These are phyloP conservation scores for Calendula officinalis DNA, from an alignment of 129 eudicot species.

Conservation along the genomic window DNA sequence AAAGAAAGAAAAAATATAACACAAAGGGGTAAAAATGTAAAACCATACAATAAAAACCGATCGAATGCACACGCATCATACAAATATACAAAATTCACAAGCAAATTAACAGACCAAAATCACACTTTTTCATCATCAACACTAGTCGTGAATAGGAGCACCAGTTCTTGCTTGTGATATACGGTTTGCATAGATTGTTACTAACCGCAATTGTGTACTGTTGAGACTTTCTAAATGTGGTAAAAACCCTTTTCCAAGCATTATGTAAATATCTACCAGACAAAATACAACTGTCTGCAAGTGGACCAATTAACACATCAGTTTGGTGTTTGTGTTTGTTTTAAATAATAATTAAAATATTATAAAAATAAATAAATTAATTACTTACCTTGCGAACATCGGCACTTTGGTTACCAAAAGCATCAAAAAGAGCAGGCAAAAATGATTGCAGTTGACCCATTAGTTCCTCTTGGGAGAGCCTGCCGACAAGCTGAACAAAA, in stretches of 20 bases:
- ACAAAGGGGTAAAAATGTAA: slow-evolving; percentile 27
- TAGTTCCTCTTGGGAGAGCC: slow-evolving; percentile 85
- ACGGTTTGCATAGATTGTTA: slow-evolving; percentile 91
- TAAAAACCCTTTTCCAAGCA: slow-evolving; percentile 87
- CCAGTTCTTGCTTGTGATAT: slow-evolving; percentile 97
- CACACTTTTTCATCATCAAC: slow-evolving; percentile 16
- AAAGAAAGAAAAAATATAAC: neutral
- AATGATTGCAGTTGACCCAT: slow-evolving; percentile 79
- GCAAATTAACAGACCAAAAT: slow-evolving; percentile 19
- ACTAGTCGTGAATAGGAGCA: slow-evolving; percentile 55
- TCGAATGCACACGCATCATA: slow-evolving; percentile 26
- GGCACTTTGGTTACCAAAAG: slow-evolving; percentile 96
- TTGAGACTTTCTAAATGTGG: slow-evolving; percentile 93
- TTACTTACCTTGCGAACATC: slow-evolving; percentile 88
- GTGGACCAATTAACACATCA: slow-evolving; percentile 19
- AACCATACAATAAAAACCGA: slow-evolving; percentile 23
- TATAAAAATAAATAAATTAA: neutral
- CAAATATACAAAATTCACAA: slow-evolving; percentile 37
- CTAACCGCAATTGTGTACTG: slow-evolving; percentile 87
- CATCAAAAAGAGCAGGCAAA: slow-evolving; percentile 92
- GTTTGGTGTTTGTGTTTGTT: neutral
- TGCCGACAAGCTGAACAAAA: slow-evolving; percentile 74
- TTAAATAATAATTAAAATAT: too few relatives aligned
- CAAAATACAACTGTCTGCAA: slow-evolving; percentile 97
- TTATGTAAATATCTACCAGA: slow-evolving; percentile 90